Percentiles rank a stretch among this genome's conserved stretches.
phyloP scores from a whole-genome alignment of 805 yeast species.

The Ogataea populi-albae region DNA sequence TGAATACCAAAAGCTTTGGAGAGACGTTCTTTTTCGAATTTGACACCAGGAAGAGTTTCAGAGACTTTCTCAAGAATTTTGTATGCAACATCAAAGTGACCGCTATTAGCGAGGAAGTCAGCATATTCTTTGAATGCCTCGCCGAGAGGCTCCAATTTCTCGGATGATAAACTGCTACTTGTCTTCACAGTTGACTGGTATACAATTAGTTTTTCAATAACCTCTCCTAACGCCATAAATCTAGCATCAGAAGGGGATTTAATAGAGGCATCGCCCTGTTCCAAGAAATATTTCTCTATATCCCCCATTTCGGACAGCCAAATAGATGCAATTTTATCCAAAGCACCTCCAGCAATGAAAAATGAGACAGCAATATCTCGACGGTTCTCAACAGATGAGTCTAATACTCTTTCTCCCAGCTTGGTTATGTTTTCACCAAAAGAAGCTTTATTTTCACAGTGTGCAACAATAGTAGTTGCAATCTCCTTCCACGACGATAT shows the following conservation, averaged over 20 bases:
- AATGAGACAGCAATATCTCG: slow-evolving; percentile 76
- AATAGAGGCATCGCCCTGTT: slow-evolving; percentile 42
- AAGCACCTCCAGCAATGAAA: slow-evolving; percentile 76
- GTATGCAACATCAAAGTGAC: slow-evolving; percentile 78
- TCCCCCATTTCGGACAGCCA: slow-evolving; percentile 75
- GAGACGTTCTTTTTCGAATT: slow-evolving; percentile 75
- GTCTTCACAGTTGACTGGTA: slow-evolving; percentile 52
- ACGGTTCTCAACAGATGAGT: slow-evolving; percentile 36
- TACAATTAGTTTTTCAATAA: slow-evolving; percentile 80
- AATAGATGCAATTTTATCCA: slow-evolving; percentile 72
- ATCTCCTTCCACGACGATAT: slow-evolving; percentile 80
- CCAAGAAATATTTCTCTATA: slow-evolving; percentile 42
- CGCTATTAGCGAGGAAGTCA: slow-evolving; percentile 72
- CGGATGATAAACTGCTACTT: slow-evolving; percentile 37
- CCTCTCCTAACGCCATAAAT: slow-evolving; percentile 72
- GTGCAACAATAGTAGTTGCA: slow-evolving; percentile 66
- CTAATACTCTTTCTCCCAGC: slow-evolving; percentile 75
- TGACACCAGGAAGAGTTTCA: slow-evolving; percentile 64
- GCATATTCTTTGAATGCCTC: slow-evolving; percentile 78
- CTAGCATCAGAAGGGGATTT: slow-evolving; percentile 78
- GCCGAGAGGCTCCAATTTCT: slow-evolving; percentile 49
- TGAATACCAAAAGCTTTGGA: slow-evolving; percentile 48
- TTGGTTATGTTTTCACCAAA: slow-evolving; percentile 55
- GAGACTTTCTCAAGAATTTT: slow-evolving; percentile 71
- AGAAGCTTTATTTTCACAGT: slow-evolving; percentile 42